Percentiles rank a stretch among this genome's conserved stretches.
Evolutionary conservation across 2,329 filamentous ascomycete species (phyloP).

Genomic region (Botrytis aclada): DNA sequence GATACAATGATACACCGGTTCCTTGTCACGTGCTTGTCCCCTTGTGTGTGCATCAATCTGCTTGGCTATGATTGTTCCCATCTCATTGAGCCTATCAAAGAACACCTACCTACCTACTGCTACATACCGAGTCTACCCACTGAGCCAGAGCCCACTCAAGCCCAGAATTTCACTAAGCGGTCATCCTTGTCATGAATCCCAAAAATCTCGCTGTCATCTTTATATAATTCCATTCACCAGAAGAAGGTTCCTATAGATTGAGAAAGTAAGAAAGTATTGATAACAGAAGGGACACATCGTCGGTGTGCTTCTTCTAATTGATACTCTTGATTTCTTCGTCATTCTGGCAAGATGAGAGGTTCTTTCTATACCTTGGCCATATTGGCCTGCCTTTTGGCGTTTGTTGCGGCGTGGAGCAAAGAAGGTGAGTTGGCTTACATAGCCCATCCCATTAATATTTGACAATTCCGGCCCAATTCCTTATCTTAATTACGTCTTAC

Average conservation of each 20-base stretch:
- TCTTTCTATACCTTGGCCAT: conserved; percentile 34
- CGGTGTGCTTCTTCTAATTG: conserved; percentile 22
- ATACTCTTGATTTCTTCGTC: conserved; percentile 24
- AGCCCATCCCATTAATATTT: background rate
- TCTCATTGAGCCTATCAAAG: background rate
- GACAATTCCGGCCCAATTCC: conserved; percentile 16
- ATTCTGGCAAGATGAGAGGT: conserved; percentile 36
- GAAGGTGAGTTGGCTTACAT: conserved; percentile 34
- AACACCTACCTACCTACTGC: background rate
- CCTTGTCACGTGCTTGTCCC: no score
- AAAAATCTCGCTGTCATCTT: conserved; percentile 14
- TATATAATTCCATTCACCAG: background rate
- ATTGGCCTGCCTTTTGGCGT: conserved; percentile 32
- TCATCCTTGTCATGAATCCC: background rate
- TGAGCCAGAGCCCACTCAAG: background rate
- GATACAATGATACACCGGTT: background rate
- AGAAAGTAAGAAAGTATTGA: background rate
- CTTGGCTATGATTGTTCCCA: background rate
- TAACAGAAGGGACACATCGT: background rate
- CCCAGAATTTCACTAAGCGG: background rate
- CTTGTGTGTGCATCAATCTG: background rate
- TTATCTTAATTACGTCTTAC: background rate
- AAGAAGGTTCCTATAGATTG: background rate
- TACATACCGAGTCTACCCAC: background rate
- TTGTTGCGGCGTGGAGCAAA: conserved; percentile 40